Evolutionary conservation across 495 filamentous ascomycete genomes (phyloP).

Genomic region (Aspergillus indologenus): DNA sequence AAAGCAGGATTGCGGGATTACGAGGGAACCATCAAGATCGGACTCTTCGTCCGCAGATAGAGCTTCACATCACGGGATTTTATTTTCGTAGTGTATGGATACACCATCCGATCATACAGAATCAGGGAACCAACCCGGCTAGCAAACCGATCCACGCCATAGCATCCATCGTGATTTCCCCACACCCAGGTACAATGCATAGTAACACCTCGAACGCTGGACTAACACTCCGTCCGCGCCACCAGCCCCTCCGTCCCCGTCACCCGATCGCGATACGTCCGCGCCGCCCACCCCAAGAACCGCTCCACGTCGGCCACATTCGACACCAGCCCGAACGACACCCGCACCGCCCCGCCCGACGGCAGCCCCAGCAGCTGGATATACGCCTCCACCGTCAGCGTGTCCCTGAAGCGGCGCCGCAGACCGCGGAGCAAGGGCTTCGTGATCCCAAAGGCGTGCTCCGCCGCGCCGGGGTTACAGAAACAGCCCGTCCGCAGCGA

Average conservation of each 20-base stretch:
- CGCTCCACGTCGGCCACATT: constrained; percentile 9
- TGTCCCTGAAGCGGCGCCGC: not conserved
- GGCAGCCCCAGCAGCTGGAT: constrained; percentile 6
- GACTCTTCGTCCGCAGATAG: too few species aligned
- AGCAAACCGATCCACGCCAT: too few species aligned
- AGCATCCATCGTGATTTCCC: too few species aligned
- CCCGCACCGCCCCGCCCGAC: constrained; percentile 9
- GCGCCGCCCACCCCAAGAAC: constrained; percentile 1
- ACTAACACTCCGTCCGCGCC: constrained; percentile 5
- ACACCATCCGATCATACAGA: too few species aligned
- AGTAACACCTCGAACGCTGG: not conserved
- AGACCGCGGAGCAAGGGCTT: not conserved
- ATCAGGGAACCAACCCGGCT: too few species aligned
- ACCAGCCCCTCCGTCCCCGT: not conserved
- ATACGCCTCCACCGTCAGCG: constrained; percentile 4
- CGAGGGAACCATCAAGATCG: too few species aligned
- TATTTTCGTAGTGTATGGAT: too few species aligned
- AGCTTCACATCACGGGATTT: too few species aligned
- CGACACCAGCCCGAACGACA: constrained; percentile 11
- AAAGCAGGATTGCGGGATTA: too few species aligned
- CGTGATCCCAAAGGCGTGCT: constrained; percentile 5
- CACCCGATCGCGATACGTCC: constrained; percentile 8
- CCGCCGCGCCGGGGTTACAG: constrained; percentile 10
- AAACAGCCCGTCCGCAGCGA: constrained; percentile 14
- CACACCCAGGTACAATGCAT: too few species aligned